Evolutionary conservation across 129 eudicot species (phyloP).

Genomic region (Logfia minima): DNA sequence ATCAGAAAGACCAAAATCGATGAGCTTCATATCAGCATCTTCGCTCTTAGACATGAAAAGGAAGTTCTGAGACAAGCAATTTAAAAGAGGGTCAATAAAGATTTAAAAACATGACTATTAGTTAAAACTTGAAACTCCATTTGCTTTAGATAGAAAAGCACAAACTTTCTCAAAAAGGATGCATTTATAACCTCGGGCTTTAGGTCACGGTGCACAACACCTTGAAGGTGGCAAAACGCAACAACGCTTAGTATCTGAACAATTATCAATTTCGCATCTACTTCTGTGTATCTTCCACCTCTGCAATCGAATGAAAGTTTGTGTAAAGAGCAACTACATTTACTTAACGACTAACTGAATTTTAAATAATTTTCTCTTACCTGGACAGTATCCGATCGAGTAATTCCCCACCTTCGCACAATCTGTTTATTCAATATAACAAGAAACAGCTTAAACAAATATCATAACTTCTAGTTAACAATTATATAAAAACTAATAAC

Average conservation of each 20-base stretch:
- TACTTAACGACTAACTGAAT: neutral
- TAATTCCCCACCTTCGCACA: constrained; percentile 97
- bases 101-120: neutral
- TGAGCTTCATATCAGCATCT: constrained; percentile 94
- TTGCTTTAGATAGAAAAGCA: constrained; percentile 1
- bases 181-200: constrained; percentile 70
- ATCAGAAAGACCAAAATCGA: constrained; percentile 97
- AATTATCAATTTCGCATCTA: constrained; percentile 74
- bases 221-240: constrained; percentile 92
- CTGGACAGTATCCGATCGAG: constrained; percentile 89
- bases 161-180: neutral
- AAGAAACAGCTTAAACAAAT: constrained; percentile 20
- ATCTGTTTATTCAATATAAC: constrained; percentile 41
- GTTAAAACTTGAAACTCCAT: constrained; percentile 1
- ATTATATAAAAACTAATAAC: neutral
- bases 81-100: constrained; percentile 13
- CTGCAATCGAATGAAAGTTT: constrained; percentile 39
- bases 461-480: neutral
- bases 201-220: constrained; percentile 93
- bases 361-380: constrained; percentile 39
- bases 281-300: constrained; percentile 90
- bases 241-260: constrained; percentile 82
- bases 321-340: neutral
- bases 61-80: constrained; percentile 62
- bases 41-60: constrained; percentile 79